Conservation (phyloP, 2,329 filamentous ascomycete species). For the Knufia fluminis region DNA sequence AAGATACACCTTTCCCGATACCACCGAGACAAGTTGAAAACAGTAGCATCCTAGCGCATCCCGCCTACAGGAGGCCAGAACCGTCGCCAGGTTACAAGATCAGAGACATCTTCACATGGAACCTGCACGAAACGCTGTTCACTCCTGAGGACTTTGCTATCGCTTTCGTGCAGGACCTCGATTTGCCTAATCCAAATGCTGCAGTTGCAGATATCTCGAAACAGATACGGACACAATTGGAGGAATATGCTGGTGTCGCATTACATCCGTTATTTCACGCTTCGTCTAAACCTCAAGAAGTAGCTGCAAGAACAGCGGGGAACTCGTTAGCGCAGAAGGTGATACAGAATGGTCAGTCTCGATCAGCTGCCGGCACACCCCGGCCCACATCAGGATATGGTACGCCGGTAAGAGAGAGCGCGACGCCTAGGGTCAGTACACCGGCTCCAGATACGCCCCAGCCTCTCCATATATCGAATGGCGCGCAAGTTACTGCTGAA, state of each 20-base stretch:
- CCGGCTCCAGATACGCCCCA: constrained; percentile 40
- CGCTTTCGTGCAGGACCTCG: constrained; percentile 80
- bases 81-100: constrained; percentile 74
- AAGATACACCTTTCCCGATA: constrained; percentile 38
- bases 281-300: constrained; percentile 3
- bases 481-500: constrained; percentile 54
- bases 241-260: constrained; percentile 91
- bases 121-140: constrained; percentile 84
- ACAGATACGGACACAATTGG: constrained; percentile 87
- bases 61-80: constrained; percentile 72
- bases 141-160: constrained; percentile 96
- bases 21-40: constrained; percentile 32
- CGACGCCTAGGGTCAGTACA: constrained; percentile 18
- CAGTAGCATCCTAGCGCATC: constrained; percentile 53
- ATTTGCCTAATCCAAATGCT: constrained; percentile 65
- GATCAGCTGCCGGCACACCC: constrained; percentile 44
- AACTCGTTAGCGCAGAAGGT: constrained; percentile 15
- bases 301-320: constrained; percentile 1
- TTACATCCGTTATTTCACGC: constrained; percentile 82
- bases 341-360: constrained; percentile 33
- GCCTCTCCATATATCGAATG: constrained; percentile 33
- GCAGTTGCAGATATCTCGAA: constrained; percentile 76
- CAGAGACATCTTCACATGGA: constrained; percentile 96
- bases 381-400: constrained; percentile 27
- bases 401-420: constrained; percentile 19